phyloP scores from a whole-genome alignment of 2,329 filamentous ascomycete species.

The Amylocarpus encephaloides region DNA sequence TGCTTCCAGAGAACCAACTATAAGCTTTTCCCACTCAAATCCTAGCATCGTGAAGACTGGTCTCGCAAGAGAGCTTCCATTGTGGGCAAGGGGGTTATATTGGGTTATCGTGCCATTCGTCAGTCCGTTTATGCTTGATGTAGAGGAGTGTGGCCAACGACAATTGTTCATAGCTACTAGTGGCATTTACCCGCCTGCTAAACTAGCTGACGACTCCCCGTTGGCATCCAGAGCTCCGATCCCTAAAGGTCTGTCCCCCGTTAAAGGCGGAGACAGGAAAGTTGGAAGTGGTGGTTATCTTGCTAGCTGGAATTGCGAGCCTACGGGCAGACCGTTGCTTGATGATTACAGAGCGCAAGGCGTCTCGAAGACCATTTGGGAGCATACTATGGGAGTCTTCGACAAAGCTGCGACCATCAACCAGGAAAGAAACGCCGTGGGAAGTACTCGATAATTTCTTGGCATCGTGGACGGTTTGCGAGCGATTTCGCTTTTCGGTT shows the following conservation, averaged over 20 bases:
- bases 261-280: conserved; percentile 7
- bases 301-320: conserved; percentile 24
- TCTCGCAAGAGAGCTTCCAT: conserved; percentile 32
- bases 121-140: conserved; percentile 9
- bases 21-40: conserved; percentile 44
- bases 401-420: conserved; percentile 23
- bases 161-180: conserved; percentile 28
- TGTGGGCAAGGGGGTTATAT: conserved; percentile 14
- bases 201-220: conserved; percentile 6
- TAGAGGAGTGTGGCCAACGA: conserved; percentile 24
- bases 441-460: no score
- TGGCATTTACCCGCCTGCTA: conserved; percentile 22
- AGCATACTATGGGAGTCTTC: conserved; percentile 26
- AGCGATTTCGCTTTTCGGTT: no score
- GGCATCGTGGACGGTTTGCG: no score
- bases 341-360: conserved; percentile 19
- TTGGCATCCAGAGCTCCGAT: conserved; percentile 16
- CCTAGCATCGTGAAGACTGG: conserved; percentile 43
- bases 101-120: conserved; percentile 16
- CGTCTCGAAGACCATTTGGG: conserved; percentile 20
- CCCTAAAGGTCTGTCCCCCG: conserved; percentile 10
- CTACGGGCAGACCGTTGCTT: conserved; percentile 19
- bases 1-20: conserved; percentile 38
- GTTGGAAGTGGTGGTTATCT: conserved; percentile 15
- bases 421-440: not conserved